phyloP scores from a whole-genome alignment of 2,329 filamentous ascomycete genomes.

The Pseudogymnoascus sp. region DNA sequence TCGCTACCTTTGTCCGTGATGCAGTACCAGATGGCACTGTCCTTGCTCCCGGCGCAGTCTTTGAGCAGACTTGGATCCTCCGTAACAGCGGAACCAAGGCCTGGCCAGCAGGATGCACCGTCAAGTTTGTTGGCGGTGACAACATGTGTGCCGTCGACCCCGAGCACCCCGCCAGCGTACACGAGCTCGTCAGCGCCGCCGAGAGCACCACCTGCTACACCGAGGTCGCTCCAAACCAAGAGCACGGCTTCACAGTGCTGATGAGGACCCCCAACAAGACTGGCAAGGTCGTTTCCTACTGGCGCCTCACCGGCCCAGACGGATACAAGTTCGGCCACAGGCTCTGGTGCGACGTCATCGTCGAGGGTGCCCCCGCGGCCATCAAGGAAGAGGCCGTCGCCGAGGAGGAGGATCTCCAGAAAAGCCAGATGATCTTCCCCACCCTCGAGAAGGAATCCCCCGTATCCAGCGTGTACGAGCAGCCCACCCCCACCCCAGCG shows the following conservation, averaged over 20 bases:
- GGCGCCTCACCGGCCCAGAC: constrained; percentile 77
- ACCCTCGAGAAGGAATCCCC: constrained; percentile 93
- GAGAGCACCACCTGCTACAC: constrained; percentile 71
- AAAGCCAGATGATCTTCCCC: constrained; percentile 88
- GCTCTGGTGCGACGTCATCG: constrained; percentile 86
- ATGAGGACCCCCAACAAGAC: constrained; percentile 70
- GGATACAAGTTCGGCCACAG: constrained; percentile 84
- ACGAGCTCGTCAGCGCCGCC: constrained; percentile 66
- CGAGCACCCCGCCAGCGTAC: constrained; percentile 66
- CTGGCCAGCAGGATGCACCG: constrained; percentile 85
- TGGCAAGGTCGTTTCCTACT: constrained; percentile 86
- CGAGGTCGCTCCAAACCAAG: constrained; percentile 62
- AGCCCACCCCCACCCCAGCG: constrained; percentile 30
- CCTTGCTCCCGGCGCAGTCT: constrained; percentile 60
- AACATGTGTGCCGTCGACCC: constrained; percentile 91
- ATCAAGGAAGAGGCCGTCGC: constrained; percentile 29
- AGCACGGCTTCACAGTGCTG: constrained; percentile 70
- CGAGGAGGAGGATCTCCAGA: constrained; percentile 23
- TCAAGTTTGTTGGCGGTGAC: constrained; percentile 88
- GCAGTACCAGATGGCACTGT: constrained; percentile 69
- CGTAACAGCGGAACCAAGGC: constrained; percentile 68
- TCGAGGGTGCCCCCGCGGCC: constrained; percentile 37
- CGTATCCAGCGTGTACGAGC: constrained; percentile 65
- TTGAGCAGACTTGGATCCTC: constrained; percentile 86
- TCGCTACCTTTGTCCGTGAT: constrained; percentile 68